phyloP scores from a whole-genome alignment of 208 protist species.

The Crithidia mellificae region DNA sequence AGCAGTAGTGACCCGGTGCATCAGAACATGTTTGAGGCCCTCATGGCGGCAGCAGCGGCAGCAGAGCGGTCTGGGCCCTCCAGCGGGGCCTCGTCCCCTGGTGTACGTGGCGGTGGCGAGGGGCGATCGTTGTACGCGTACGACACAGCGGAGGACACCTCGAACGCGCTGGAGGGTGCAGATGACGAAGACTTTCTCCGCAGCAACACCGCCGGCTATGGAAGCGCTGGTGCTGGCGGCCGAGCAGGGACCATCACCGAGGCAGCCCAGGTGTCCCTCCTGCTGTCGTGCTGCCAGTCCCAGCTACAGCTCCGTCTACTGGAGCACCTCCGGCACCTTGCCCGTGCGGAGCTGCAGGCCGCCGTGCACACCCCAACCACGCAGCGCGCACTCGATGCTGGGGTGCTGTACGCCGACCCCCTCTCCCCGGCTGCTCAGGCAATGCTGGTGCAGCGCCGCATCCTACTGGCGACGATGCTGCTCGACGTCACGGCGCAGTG shows the following conservation, averaged over 20 bases:
- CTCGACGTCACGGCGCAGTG: conserved; percentile 31
- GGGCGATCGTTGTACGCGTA: background rate
- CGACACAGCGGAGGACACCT: conserved; percentile 1
- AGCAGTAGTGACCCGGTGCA: conserved; percentile 6
- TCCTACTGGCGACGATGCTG: conserved; percentile 45
- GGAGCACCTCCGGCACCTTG: conserved; percentile 27
- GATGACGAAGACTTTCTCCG: conserved; percentile 15
- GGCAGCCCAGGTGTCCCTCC: conserved; percentile 22
- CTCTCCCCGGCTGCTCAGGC: conserved; percentile 13
- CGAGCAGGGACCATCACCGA: conserved; percentile 2
- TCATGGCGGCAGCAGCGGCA: conserved; percentile 15
- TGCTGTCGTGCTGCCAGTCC: conserved; percentile 39
- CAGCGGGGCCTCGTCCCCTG: conserved; percentile 7
- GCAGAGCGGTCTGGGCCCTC: background rate
- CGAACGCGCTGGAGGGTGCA: conserved; percentile 1
- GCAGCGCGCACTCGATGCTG: conserved; percentile 29
- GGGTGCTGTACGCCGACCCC: conserved; percentile 20
- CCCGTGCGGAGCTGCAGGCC: conserved; percentile 16
- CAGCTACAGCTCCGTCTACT: conserved; percentile 32
- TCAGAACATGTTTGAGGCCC: conserved; percentile 26
- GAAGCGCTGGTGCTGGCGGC: background rate
- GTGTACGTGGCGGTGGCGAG: conserved; percentile 1
- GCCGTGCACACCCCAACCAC: conserved; percentile 28
- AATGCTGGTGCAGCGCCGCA: conserved; percentile 23
- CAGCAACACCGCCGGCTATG: background rate